phyloP scores from a whole-genome alignment of 495 filamentous ascomycete genomes.

The Hypoxylon trugodes region DNA sequence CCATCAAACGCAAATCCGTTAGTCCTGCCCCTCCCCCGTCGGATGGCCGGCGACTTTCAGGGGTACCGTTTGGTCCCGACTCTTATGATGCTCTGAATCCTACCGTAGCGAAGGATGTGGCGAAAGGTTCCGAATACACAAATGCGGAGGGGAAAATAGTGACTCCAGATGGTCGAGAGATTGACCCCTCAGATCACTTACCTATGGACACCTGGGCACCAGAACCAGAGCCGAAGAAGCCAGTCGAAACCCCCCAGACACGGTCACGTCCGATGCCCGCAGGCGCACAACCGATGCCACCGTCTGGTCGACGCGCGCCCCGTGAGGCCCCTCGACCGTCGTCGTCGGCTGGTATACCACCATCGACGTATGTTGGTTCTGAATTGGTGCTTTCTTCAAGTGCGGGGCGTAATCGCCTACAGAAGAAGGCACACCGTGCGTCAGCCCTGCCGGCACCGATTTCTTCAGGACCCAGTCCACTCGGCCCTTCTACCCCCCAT shows the following conservation, averaged over 20 bases:
- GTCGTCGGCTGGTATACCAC: slow-evolving; percentile 25
- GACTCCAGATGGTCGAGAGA: slow-evolving; percentile 81
- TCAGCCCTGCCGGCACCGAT: slow-evolving; percentile 51
- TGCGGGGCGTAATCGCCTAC: slow-evolving; percentile 63
- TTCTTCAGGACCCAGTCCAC: slow-evolving; percentile 51
- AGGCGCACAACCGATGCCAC: slow-evolving; percentile 57
- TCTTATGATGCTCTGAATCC: slow-evolving; percentile 83
- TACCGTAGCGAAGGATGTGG: slow-evolving; percentile 42
- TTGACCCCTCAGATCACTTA: slow-evolving; percentile 93
- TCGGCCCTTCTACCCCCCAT: slow-evolving; percentile 55
- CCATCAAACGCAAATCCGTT: slow-evolving; percentile 76
- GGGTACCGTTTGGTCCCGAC: slow-evolving; percentile 87
- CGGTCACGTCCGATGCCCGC: slow-evolving; percentile 53
- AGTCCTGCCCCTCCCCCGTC: slow-evolving; percentile 73
- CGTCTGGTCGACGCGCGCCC: slow-evolving; percentile 40
- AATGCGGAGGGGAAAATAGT: slow-evolving; percentile 71
- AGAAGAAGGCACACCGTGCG: slow-evolving; percentile 64
- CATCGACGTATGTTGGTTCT: slow-evolving; percentile 41
- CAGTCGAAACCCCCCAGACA: slow-evolving; percentile 55
- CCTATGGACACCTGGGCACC: slow-evolving; percentile 92
- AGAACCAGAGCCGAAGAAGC: slow-evolving; percentile 82
- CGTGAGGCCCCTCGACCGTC: slow-evolving; percentile 34
- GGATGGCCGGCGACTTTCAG: slow-evolving; percentile 63
- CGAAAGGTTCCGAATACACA: slow-evolving; percentile 45
- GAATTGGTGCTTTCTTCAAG: slow-evolving; percentile 41